Base-by-base conservation (phyloP, 768 basidiomycete genomes). In the Lactarius vividus region DNA sequence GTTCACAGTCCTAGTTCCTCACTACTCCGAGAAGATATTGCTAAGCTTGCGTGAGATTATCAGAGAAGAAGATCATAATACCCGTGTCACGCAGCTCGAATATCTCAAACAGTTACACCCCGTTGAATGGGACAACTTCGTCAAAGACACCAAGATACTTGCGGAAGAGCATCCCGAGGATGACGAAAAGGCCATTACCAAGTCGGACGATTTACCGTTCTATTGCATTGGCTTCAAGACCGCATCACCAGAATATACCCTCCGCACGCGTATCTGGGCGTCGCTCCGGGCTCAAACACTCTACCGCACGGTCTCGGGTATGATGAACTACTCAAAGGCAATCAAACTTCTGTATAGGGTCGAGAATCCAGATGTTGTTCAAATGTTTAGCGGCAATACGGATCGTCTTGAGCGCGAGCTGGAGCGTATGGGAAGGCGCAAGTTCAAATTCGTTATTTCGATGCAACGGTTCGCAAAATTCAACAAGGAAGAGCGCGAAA, bases 241-340 rank as follows among this genome's bases (percentile, higher is more conserved):
- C 4, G 94, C 97, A 2, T 95, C 96, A 5, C 97, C 97, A 1
- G 97, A 99, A 75, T 98, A 97, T 77, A 99, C 97, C 37, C 87
- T 99, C 55, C 94, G 97, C 69, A 98, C 96, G 0, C 93, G 97
- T 77, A 99, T 99, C 71, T 98, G 97, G 97, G 96, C 97, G 2
- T 98, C 96, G 2, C 84, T 99, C 31, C 93, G 97, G 61, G 96
- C 96, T 6, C 97, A 99, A 79, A 99, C 97, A 0, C 85, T 99
- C 37, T 99, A 99, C 77, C 89, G 97, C 69, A 99, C 97, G 13
- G 94, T 98, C 23, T 98, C 97, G 5, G 97, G 97, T 68, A 98
- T 99, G 94, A 98, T 99, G 97, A 98, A 99, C 80, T 99, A 99
- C 79, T 91, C 94, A 73, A 99, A 99, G 79, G 97, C 97, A 29